Conservation (phyloP, 208 protist genomes). For the Trypanosoma platydactyli region DNA sequence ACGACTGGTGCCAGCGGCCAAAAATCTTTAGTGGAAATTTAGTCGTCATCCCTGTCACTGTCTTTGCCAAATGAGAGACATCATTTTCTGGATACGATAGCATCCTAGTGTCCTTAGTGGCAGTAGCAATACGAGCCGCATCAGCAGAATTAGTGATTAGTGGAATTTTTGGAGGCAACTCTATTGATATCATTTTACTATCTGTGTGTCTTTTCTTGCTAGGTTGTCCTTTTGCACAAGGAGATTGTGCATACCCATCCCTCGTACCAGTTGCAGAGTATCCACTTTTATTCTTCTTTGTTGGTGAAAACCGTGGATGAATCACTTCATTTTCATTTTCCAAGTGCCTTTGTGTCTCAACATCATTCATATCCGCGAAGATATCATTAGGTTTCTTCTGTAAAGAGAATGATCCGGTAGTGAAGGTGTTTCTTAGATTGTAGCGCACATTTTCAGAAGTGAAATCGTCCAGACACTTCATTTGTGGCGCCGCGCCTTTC, state of each 20-base stretch:
- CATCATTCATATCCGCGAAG: not conserved
- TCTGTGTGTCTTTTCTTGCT: too few species aligned
- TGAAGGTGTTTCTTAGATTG: not conserved
- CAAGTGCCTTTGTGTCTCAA: not conserved
- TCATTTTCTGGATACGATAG: not conserved
- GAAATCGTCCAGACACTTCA: conserved; percentile 16
- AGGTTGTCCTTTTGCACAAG: not conserved
- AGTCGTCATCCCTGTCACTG: too few species aligned
- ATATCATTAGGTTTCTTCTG: too few species aligned
- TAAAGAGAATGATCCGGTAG: not conserved
- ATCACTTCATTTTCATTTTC: not conserved
- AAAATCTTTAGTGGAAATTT: conserved; percentile 27
- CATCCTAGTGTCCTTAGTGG: not conserved
- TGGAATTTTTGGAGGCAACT: too few species aligned
- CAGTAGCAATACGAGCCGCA: not conserved
- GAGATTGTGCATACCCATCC: not conserved
- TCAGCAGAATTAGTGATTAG: not conserved
- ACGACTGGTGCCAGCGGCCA: conserved; percentile 40
- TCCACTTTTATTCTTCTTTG: not conserved
- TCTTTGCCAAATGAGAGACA: not conserved
- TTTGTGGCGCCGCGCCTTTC: not conserved
- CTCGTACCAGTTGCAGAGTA: too few species aligned
- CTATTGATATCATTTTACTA: too few species aligned
- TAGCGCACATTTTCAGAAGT: not conserved
- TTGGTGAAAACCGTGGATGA: not conserved